Evolutionary conservation across 305 asterid species (phyloP), one percentile per base, ranked within the genome.

Genomic region (Solanum aculeatissimum): DNA sequence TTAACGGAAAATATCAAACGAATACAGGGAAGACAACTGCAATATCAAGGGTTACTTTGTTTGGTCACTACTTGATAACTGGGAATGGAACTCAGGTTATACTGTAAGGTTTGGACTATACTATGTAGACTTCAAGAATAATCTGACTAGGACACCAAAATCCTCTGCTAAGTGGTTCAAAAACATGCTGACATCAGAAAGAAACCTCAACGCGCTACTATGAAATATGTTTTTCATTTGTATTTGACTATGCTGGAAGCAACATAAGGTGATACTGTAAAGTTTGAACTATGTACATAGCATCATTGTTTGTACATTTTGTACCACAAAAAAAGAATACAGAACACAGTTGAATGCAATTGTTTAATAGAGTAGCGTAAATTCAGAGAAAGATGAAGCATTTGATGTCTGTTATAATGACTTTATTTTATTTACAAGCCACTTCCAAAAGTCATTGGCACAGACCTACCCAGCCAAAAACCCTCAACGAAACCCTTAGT

Each of bases 31-130:
- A 86, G 99, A 95, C 81, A 78, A 89, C 2, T 94, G 99, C 27
- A 89, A 95, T 62, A 82, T 94, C 60, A 87, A 90, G 2, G 99
- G 98, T 2, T 95, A 95, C 82, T 95, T 95, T 85, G 92, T 88
- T 21, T 95, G 99, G 98, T 95, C 98, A 4, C 87, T 95, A 90
- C 93, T 95, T 2, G 98, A 94, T 85, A 94, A 95, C 86, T 95
- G 99, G 98, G 99, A 95, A 89, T 95, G 99, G 99, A 94, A 94
- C 91, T 86, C 91, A 92, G 98, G 98, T 11, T 95, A 92, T 80
- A 94, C 97, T 0, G 94, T 92, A 18, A 86, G 97, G 25, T 95
- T 95, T 65, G 98, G 98, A 7, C 86, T 95, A 25, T 95, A 94
- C 81, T 92, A 91, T 78, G 97, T 95, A 55, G 97, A 95, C 87